Evolutionary conservation across 192 early-diverging fungal species (phyloP).

Genomic region (Entomortierella lignicola): DNA sequence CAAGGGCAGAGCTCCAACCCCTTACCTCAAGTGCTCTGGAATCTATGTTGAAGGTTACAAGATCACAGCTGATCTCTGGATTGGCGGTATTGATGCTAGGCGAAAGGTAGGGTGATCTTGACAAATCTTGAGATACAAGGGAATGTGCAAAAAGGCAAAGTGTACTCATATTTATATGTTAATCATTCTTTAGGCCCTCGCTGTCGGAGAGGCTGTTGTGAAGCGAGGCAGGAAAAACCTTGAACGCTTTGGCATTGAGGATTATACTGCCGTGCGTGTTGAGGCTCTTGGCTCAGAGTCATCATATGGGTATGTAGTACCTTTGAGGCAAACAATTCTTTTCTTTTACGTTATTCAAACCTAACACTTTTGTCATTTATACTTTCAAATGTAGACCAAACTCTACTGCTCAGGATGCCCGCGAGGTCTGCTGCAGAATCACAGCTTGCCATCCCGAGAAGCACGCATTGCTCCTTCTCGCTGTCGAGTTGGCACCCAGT

Average conservation of each 20-base stretch:
- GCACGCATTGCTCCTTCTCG: constrained; percentile 37
- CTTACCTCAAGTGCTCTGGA: constrained; percentile 70
- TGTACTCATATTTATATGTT: background rate
- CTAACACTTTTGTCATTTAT: background rate
- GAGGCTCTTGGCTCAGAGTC: constrained; percentile 70
- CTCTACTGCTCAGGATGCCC: constrained; percentile 34
- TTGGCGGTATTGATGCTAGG: constrained; percentile 70
- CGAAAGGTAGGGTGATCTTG: constrained; percentile 53
- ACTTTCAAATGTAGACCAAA: constrained; percentile 13
- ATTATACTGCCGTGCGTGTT: constrained; percentile 65
- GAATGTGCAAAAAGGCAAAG: background rate
- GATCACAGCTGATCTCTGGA: constrained; percentile 66
- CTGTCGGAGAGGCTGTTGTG: constrained; percentile 68
- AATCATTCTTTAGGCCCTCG: constrained; percentile 51
- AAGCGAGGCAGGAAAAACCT: constrained; percentile 58
- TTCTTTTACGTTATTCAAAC: background rate
- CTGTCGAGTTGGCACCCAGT: constrained; percentile 46
- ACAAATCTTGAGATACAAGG: background rate
- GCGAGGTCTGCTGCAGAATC: constrained; percentile 54
- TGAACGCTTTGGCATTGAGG: constrained; percentile 56
- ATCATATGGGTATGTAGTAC: constrained; percentile 64
- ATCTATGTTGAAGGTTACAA: constrained; percentile 72
- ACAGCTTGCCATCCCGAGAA: constrained; percentile 47
- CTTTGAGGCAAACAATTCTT: background rate
- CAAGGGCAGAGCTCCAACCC: constrained; percentile 67